Evolutionary conservation across 495 filamentous ascomycete species (phyloP), one percentile per base, ranked within the genome.

Genomic region (Parmelia sp.): DNA sequence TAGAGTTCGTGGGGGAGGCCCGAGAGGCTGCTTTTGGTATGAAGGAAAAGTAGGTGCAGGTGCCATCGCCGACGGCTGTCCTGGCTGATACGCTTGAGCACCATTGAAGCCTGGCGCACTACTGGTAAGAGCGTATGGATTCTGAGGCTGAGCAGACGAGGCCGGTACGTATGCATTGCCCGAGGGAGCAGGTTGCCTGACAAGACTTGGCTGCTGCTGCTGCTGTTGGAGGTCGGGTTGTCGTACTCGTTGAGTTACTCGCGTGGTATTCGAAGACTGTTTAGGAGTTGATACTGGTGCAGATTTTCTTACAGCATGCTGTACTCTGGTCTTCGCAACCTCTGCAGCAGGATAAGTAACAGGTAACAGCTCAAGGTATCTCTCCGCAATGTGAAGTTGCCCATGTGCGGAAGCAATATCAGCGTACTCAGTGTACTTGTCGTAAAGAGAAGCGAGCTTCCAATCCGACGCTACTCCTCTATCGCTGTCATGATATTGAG

Each of bases 381-480:
- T 90, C 75, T 95, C 90, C 25, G 94, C 94, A 69, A 92, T 81
- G 33, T 86, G 80, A 44, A 99, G 76, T 47, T 94, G 88, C 25
- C 95, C 94, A 71, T 97, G 91, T 11, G 90, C 85, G 47, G 94
- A 90, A 62, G 94, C 87, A 69, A 99, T 89, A 71, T 97, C 94
- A 14, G 94, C 92, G 75, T 97, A 99, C 77, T 99, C 93, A 27
- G 86, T 87, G 70, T 99, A 99, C 76, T 95, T 96, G 71, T 92
- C 88, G 72, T 99, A 99, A 45, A 99, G 80, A 1, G 85, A 79
- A 51, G 83, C 82, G 55, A 99, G 86, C 76, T 95, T 96, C 95
- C 95, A 99, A 60, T 86, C 91, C 0, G 86, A 84, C 42, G 84
- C 81, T 64, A 84, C 74, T 58, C 77, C 77, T 63, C 80, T 83